phyloP scores from a whole-genome alignment of 2,329 filamentous ascomycete species.

The Fusarium poae region DNA sequence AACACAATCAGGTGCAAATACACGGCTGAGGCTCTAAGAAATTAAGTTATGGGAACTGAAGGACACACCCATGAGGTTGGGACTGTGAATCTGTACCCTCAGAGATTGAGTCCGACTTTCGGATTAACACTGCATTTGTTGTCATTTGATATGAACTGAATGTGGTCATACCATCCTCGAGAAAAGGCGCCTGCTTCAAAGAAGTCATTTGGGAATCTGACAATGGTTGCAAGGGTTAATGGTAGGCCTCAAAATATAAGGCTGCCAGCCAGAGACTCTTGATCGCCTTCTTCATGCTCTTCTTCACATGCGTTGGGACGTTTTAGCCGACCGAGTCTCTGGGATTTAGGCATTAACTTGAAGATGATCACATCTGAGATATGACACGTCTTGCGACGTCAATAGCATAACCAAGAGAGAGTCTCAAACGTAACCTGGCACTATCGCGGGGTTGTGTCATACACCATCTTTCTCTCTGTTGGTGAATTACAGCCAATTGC shows the following conservation, averaged over 20 bases:
- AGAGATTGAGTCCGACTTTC: neutral
- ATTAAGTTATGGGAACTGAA: accelerated
- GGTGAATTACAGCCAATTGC: slow-evolving; percentile 11
- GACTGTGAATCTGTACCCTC: neutral
- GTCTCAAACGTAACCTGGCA: neutral
- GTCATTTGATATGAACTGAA: neutral
- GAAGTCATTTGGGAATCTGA: neutral
- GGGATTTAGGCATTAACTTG: neutral
- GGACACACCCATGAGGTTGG: neutral
- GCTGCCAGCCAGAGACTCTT: neutral
- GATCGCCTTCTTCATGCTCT: neutral
- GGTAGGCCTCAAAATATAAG: slow-evolving; percentile 17
- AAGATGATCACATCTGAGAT: slow-evolving; percentile 20
- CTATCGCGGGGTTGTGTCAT: neutral
- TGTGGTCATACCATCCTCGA: neutral
- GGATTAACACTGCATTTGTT: neutral
- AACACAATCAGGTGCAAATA: too few relatives aligned
- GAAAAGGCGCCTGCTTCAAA: neutral
- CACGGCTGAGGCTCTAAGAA: neutral
- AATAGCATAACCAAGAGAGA: neutral
- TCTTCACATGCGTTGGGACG: neutral
- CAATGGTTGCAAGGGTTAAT: neutral
- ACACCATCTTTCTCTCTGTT: neutral
- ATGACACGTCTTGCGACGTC: slow-evolving; percentile 16
- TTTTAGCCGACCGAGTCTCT: neutral